These are phyloP conservation scores for Dothideomycetes sp. DNA, from an alignment of 2,329 filamentous ascomycete genomes.

Conservation along the genomic window DNA sequence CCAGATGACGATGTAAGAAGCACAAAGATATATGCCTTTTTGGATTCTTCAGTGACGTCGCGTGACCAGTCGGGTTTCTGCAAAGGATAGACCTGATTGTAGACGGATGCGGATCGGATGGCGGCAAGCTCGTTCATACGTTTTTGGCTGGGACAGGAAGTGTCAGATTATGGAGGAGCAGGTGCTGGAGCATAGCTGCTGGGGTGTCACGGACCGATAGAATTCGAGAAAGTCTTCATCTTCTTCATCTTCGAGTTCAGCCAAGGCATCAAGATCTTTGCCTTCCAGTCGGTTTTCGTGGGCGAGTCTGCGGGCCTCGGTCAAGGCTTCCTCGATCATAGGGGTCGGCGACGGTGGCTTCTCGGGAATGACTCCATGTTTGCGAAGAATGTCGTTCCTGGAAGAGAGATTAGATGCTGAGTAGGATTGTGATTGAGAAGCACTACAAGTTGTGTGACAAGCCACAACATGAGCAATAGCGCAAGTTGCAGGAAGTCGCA, in stretches of 20 bases:
- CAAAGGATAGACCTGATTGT: constrained; percentile 85
- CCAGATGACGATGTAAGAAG: constrained; percentile 71
- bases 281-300: constrained; percentile 90
- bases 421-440: neutral
- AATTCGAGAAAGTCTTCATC: constrained; percentile 84
- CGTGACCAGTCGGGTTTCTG: constrained; percentile 88
- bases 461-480: neutral
- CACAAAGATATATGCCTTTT: constrained; percentile 59
- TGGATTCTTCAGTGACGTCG: constrained; percentile 85
- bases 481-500: no score
- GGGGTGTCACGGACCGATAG: constrained; percentile 53
- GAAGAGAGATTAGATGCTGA: no score
- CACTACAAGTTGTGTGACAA: neutral
- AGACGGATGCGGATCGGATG: constrained; percentile 66
- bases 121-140: constrained; percentile 73
- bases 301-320: constrained; percentile 71
- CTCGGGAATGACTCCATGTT: constrained; percentile 95
- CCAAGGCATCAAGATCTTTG: constrained; percentile 88
- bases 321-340: constrained; percentile 87
- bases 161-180: neutral
- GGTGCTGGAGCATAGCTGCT: no score
- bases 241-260: constrained; percentile 89
- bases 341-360: constrained; percentile 92
- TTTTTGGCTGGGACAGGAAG: constrained; percentile 44
- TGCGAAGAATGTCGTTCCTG: constrained; percentile 97